Conservation (phyloP, 1,139 yeast genomes). For the Pichia sp. region DNA sequence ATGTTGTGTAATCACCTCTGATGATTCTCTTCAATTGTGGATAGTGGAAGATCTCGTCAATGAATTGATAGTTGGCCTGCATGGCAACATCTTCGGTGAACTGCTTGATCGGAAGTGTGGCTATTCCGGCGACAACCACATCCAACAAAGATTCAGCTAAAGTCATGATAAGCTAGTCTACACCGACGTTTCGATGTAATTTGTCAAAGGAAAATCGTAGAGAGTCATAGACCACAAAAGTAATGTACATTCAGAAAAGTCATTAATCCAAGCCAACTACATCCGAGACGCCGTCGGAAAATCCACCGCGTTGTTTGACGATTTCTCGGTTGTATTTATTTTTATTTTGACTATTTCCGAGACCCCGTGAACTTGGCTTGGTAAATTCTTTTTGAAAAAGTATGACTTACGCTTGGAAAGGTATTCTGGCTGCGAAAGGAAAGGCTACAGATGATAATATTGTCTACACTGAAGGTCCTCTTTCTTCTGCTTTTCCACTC, state of each 20-base stretch:
- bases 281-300: neutral
- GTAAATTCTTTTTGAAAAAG: too few species aligned
- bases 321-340: neutral
- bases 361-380: too few species aligned
- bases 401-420: too few species aligned
- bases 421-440: too few species aligned
- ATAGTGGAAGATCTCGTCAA: constrained; percentile 83
- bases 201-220: too few species aligned
- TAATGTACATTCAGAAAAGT: too few species aligned
- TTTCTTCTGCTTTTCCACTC: neutral
- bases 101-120: constrained; percentile 18
- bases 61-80: constrained; percentile 41
- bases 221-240: too few species aligned
- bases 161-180: neutral
- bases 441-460: neutral
- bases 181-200: neutral
- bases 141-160: constrained; percentile 17
- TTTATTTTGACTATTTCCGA: neutral
- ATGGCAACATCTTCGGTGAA: constrained; percentile 23
- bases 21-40: constrained; percentile 73
- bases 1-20: constrained; percentile 50
- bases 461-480: neutral
- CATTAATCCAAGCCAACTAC: neutral
- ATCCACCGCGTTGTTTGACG: neutral
- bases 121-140: constrained; percentile 14